Evolutionary conservation across 331 rosid species (phyloP), one percentile per base, ranked within the genome.

Genomic region (Quercus lobata): DNA sequence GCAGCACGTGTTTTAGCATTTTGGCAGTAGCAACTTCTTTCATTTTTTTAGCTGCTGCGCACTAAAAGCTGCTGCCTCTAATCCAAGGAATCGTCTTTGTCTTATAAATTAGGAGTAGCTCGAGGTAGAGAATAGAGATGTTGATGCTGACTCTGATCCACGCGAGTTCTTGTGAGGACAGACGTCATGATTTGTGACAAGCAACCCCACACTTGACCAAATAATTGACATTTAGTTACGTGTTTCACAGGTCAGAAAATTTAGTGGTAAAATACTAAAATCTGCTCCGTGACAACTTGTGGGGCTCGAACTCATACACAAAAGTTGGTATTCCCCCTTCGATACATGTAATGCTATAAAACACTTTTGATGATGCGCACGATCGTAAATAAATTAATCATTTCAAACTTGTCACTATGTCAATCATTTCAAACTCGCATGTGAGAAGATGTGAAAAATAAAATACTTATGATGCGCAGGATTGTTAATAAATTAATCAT

Each of bases 61-160:
- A 46, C 27, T 18, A 68, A 22, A 37, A 4, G 61, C 78, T 44
- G 8, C 22, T 3, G 27, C 57, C 12, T 49, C 16, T 12, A 44
- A 30, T 76, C 49, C 16, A 56, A 8, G 12, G 49, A n/a, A 0
- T 69, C 71, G 11, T 17, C 70, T 18, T 3, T 55, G 14, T 57
- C 49, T 35, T 57, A 4, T 54, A 73, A 24, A 41, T 16, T 17
- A 0, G 21, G 14, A 12, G 11, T 7, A 29, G 57, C 22, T 49
- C 54, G 54, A 49, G 54, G 17, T 49, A 49, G 17, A 49, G 18
- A 49, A 3, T 49, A 49, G 2, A 49, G 18, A 49, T 49, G 10
- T 14, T 57, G 69, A n/a, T 75, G 71, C 71, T 44, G 78, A 60
- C 71, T 37, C 57, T 58, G 71, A 29, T 74, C 75, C 75, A 71